These are phyloP conservation scores for Biscogniauxia mediterranea DNA, from an alignment of 2,329 filamentous ascomycete genomes.

Conservation along the genomic window DNA sequence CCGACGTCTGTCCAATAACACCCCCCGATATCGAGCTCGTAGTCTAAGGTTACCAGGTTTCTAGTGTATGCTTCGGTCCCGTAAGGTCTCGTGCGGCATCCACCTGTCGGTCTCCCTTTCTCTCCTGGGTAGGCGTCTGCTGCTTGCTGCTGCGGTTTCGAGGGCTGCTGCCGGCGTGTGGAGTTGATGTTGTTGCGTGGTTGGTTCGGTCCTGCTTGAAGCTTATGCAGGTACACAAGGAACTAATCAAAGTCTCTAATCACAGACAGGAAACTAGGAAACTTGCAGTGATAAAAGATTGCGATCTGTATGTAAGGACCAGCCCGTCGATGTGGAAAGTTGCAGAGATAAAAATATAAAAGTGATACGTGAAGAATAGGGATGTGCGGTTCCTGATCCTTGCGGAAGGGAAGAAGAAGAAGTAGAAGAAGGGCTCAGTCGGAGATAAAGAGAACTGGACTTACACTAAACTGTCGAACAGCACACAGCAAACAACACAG, in stretches of 20 bases:
- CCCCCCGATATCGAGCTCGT: neutral
- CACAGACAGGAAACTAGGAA: neutral
- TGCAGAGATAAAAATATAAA: neutral
- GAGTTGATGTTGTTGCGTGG: neutral
- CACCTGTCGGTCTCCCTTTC: neutral
- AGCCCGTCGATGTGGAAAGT: neutral
- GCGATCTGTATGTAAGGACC: neutral
- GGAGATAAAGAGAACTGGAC: too few species aligned
- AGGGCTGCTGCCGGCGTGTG: neutral
- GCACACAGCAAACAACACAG: neutral
- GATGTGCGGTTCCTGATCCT: too few species aligned
- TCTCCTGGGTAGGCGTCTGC: neutral
- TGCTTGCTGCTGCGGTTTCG: neutral
- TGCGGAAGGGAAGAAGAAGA: too few species aligned
- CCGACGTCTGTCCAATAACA: neutral
- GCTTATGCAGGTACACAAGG: constrained; percentile 17
- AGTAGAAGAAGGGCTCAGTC: neutral
- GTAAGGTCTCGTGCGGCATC: neutral
- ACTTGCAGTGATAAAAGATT: neutral
- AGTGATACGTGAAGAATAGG: neutral
- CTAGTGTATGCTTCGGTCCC: neutral
- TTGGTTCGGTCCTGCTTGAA: neutral
- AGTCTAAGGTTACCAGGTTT: neutral
- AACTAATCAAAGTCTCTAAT: constrained; percentile 4
- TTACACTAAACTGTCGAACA: neutral